phyloP scores from a whole-genome alignment of 352 stramenopile genomes.

The Phytophthora megakarya region DNA sequence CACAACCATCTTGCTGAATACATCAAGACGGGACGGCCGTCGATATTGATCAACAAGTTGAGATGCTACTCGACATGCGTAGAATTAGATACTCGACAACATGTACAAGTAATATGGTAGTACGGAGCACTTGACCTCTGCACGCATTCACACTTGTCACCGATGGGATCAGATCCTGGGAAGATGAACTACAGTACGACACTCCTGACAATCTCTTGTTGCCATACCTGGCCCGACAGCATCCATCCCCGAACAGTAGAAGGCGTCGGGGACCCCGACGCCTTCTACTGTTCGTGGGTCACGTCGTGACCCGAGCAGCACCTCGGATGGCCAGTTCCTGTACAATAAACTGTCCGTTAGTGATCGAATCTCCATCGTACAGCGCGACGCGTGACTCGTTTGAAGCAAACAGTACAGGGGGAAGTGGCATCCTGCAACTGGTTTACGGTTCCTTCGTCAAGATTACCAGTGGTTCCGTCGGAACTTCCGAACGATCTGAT shows the following conservation, averaged over 20 bases:
- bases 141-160: conserved; percentile 22
- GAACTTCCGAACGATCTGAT: too few species aligned
- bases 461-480: conserved; percentile 9
- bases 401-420: conserved; percentile 28
- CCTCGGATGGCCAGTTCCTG: conserved; percentile 22
- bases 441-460: not conserved
- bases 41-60: conserved; percentile 58
- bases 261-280: too few species aligned
- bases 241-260: too few species aligned
- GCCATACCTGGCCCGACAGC: not conserved
- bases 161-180: conserved; percentile 22
- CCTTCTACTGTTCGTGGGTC: conserved; percentile 30
- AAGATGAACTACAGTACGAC: conserved; percentile 9
- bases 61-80: too few species aligned
- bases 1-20: conserved; percentile 80
- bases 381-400: conserved; percentile 3
- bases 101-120: conserved; percentile 14
- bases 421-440: conserved; percentile 20
- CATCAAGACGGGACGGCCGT: conserved; percentile 69
- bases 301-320: conserved; percentile 14
- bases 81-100: not conserved
- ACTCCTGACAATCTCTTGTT: not conserved
- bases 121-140: conserved; percentile 1
- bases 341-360: conserved; percentile 22
- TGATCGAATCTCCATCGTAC: conserved; percentile 27